These are phyloP conservation scores for Penicillium antarcticum DNA, from an alignment of 495 filamentous ascomycete genomes.

Conservation along the genomic window DNA sequence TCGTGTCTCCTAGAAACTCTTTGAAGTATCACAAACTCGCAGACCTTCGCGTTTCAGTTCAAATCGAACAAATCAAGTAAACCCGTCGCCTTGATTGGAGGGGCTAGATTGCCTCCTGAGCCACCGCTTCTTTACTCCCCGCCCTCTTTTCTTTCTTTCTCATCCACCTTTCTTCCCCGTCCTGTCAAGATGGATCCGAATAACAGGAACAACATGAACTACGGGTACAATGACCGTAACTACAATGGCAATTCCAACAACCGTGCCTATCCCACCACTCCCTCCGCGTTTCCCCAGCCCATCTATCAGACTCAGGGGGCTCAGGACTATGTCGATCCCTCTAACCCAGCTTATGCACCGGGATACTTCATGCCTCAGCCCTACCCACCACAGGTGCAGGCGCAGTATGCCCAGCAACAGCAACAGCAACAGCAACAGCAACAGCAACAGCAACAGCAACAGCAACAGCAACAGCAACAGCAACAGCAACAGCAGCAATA, in stretches of 20 bases:
- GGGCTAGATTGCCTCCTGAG: slow-evolving; percentile 30
- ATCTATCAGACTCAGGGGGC: slow-evolving; percentile 66
- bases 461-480: slow-evolving; percentile 50
- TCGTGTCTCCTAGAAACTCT: not conserved
- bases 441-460: slow-evolving; percentile 52
- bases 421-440: slow-evolving; percentile 56
- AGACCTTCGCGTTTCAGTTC: not conserved
- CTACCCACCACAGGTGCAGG: slow-evolving; percentile 53
- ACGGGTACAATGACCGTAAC: slow-evolving; percentile 61
- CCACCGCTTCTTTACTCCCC: slow-evolving; percentile 37
- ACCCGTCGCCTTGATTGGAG: not conserved
- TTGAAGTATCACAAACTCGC: not conserved
- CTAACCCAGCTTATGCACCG: slow-evolving; percentile 47
- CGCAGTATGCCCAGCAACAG: slow-evolving; percentile 52
- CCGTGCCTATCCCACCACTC: slow-evolving; percentile 92
- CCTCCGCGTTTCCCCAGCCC: slow-evolving; percentile 92
- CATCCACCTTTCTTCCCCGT: slow-evolving; percentile 9
- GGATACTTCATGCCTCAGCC: slow-evolving; percentile 65
- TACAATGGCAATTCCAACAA: slow-evolving; percentile 64
- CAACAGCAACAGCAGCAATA: slow-evolving; percentile 58
- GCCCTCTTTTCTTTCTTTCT: slow-evolving; percentile 17
- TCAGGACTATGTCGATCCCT: slow-evolving; percentile 50
- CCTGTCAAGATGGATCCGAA: slow-evolving; percentile 49
- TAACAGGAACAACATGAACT: slow-evolving; percentile 68
- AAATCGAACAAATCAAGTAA: slow-evolving; percentile 1